Percentiles rank a stretch among this genome's conserved stretches.
Conservation (phyloP, 2,329 filamentous ascomycete species). For the Cercospora sp. region DNA sequence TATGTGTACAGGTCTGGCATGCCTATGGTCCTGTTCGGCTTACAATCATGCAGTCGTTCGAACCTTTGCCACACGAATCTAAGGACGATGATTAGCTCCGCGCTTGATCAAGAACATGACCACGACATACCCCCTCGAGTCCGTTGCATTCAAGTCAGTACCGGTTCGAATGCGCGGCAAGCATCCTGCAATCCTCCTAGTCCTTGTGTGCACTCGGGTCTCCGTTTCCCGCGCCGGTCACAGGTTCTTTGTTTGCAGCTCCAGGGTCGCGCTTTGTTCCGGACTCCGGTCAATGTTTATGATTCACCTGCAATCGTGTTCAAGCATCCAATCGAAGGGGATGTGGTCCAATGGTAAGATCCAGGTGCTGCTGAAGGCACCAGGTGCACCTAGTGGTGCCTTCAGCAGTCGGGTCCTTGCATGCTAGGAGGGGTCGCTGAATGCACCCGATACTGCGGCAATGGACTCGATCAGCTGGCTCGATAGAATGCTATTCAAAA, state of each 20-base stretch:
- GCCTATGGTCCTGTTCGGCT: neutral
- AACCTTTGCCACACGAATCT: neutral
- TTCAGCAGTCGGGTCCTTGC: neutral
- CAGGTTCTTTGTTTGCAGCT: neutral
- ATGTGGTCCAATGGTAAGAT: neutral
- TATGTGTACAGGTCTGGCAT: accelerated
- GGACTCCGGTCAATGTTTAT: neutral
- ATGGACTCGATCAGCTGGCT: too few relatives aligned
- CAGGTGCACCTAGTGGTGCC: neutral
- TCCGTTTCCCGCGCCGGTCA: too few relatives aligned
- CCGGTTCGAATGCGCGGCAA: neutral
- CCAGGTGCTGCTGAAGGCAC: neutral
- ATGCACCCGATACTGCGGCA: too few relatives aligned
- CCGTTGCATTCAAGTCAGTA: neutral
- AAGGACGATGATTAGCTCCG: neutral
- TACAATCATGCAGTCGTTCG: neutral
- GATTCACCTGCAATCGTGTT: neutral
- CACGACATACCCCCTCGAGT: neutral
- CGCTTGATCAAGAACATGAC: neutral
- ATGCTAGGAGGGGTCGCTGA: too few relatives aligned
- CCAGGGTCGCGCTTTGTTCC: neutral
- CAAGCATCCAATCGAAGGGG: neutral
- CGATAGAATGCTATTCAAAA: too few relatives aligned
- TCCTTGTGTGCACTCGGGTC: neutral
- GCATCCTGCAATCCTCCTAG: neutral